phyloP scores from a whole-genome alignment of 2,329 filamentous ascomycete genomes.

The Exophiala sp. region DNA sequence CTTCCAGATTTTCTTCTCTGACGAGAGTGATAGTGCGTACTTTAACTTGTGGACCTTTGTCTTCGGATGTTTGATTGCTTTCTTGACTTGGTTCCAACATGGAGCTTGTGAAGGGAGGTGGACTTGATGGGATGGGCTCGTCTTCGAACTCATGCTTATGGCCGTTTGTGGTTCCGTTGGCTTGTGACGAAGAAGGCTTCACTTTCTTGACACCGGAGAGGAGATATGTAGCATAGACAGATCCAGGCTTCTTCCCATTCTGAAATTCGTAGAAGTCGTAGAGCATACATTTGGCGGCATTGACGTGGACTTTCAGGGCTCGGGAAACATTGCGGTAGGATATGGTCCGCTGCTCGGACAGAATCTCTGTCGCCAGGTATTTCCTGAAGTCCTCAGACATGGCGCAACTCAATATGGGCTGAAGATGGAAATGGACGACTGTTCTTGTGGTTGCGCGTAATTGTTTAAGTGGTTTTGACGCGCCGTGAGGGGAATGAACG shows the following conservation, averaged over 20 bases:
- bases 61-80: conserved; percentile 58
- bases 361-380: conserved; percentile 70
- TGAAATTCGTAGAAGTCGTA: conserved; percentile 80
- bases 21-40: conserved; percentile 64
- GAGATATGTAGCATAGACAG: conserved; percentile 89
- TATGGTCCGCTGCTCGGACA: conserved; percentile 72
- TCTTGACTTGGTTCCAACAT: conserved; percentile 26
- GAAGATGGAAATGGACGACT: no score
- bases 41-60: conserved; percentile 50
- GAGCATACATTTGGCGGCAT: conserved; percentile 85
- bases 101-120: conserved; percentile 52
- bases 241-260: conserved; percentile 68
- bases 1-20: conserved; percentile 68
- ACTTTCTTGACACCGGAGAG: conserved; percentile 65
- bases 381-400: conserved; percentile 56
- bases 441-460: no score
- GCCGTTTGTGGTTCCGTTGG: conserved; percentile 16
- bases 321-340: conserved; percentile 80
- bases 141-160: conserved; percentile 60
- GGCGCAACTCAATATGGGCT: background rate
- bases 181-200: conserved; percentile 24
- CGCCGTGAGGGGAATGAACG: no score
- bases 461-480: no score
- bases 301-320: conserved; percentile 77
- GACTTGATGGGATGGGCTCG: conserved; percentile 60